phyloP scores from a whole-genome alignment of 2,329 filamentous ascomycete species.

The Pseudogymnoascus sp. region DNA sequence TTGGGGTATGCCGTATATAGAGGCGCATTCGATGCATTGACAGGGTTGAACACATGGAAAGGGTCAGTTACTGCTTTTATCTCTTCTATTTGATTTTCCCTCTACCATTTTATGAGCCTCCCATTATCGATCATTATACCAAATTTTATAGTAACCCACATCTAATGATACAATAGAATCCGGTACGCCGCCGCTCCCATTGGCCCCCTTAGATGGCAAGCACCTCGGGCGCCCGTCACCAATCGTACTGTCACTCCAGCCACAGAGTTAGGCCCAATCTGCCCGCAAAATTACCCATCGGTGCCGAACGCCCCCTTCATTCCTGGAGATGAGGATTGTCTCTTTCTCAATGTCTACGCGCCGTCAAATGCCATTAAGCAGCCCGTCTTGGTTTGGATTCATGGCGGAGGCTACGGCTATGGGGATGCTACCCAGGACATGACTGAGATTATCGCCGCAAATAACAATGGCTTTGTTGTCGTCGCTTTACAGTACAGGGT shows the following conservation, averaged over 20 bases:
- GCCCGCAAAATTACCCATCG: background rate
- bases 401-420: constrained; percentile 16
- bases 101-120: too few species aligned
- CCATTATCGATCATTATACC: background rate
- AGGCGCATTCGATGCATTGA: constrained; percentile 33
- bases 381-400: constrained; percentile 26
- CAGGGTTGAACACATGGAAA: constrained; percentile 36
- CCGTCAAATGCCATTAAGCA: constrained; percentile 21
- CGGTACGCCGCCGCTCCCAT: constrained; percentile 6
- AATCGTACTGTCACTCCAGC: constrained; percentile 16
- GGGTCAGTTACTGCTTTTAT: constrained; percentile 29
- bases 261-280: background rate
- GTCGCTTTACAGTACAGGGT: constrained; percentile 42
- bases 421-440: constrained; percentile 9
- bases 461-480: constrained; percentile 37
- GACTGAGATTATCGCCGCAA: constrained; percentile 37
- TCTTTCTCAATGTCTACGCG: constrained; percentile 26
- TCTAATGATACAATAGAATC: background rate
- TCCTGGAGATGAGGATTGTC: constrained; percentile 26
- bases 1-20: constrained; percentile 40
- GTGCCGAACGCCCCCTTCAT: constrained; percentile 3
- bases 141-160: background rate
- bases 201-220: constrained; percentile 15
- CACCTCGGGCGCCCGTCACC: constrained; percentile 22
- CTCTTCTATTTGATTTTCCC: background rate